Base-by-base conservation (phyloP, 2,329 filamentous ascomycete genomes). In the Penicillium verrucosum region DNA sequence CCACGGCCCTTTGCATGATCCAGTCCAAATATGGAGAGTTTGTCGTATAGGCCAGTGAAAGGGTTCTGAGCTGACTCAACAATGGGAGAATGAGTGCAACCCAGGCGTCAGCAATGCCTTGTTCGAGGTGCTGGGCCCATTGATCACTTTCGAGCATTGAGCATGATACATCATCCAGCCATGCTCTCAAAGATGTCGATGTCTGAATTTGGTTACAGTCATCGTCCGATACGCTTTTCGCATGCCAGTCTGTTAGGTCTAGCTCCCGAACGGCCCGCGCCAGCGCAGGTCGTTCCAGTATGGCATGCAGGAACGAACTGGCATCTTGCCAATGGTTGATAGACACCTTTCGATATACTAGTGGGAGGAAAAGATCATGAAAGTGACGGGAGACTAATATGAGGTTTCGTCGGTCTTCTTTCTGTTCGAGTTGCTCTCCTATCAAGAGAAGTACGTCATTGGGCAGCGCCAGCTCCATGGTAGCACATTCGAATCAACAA, bases 381-480 rank as follows among this genome's bases (percentile, higher is more conserved):
- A 71, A 71, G 16, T 60, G 64, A 16, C 36, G 61, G 18, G 60
- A 70, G 10, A 66, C 64, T 40, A 69, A 65, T 12, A 68, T 44
- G 11, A 70, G 61, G 29, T 65, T 68, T 46, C 65, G 66, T 18
- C 68, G 61, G 21, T 71, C 68, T 42, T 41, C 21, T 21, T 62
- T 64, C n/a, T 60, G 49, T 37, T 70, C 60, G 25, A 70, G 42
- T 3, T 60, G 62, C 37, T 71, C 68, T 43, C 68, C 69, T 25
- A 70, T 52, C 29, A 70, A 51, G n/a, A 67, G 57, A 21, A 70
- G 60, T 43, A 74, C 61, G 53, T 72, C 70, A 59, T 68, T 68
- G 23, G 71, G 58, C 25, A 67, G 48, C 36, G 18, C 23, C 30
- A 34, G 7, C 27, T 37, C 10, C 54, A 56, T 56, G 9, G 23